Conservation (phyloP, 345 rosid genomes). For the Pistacia integerrima region DNA sequence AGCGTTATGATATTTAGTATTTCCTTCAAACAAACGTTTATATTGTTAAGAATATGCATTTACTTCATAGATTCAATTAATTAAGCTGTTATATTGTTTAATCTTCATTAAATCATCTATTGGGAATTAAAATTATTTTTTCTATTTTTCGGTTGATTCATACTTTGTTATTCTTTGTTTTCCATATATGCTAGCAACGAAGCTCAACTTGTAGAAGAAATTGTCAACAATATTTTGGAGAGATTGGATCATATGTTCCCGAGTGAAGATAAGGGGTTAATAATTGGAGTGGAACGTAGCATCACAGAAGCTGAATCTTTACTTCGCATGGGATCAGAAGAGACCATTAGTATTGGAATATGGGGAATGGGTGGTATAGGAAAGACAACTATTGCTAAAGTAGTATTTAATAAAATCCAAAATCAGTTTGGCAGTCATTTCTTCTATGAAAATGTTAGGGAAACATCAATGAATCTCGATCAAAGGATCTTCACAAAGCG, state of each 20-base stretch:
- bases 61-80: too few relatives aligned
- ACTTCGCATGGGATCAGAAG: slow-evolving; percentile 8
- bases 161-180: not conserved
- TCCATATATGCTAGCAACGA: slow-evolving; percentile 24
- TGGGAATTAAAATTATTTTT: too few relatives aligned
- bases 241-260: slow-evolving; percentile 25
- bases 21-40: too few relatives aligned
- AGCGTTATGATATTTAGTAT: too few relatives aligned
- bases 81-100: too few relatives aligned
- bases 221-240: slow-evolving; percentile 15
- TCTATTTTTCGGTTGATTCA: too few relatives aligned
- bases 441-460: slow-evolving; percentile 48
- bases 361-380: slow-evolving; percentile 34
- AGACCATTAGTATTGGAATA: slow-evolving; percentile 33
- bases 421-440: slow-evolving; percentile 33
- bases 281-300: too few relatives aligned
- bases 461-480: not conserved
- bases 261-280: not conserved
- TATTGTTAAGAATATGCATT: too few relatives aligned
- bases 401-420: slow-evolving; percentile 29
- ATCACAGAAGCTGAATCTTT: not conserved
- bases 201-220: slow-evolving; percentile 22
- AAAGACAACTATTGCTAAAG: slow-evolving; percentile 41
- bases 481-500: not conserved
- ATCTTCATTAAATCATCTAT: too few relatives aligned